A percentile compares a stretch with the other conserved stretches of the same genome.
Evolutionary conservation across 2,329 filamentous ascomycete species (phyloP).

Genomic region (Pseudomassariella vexata): DNA sequence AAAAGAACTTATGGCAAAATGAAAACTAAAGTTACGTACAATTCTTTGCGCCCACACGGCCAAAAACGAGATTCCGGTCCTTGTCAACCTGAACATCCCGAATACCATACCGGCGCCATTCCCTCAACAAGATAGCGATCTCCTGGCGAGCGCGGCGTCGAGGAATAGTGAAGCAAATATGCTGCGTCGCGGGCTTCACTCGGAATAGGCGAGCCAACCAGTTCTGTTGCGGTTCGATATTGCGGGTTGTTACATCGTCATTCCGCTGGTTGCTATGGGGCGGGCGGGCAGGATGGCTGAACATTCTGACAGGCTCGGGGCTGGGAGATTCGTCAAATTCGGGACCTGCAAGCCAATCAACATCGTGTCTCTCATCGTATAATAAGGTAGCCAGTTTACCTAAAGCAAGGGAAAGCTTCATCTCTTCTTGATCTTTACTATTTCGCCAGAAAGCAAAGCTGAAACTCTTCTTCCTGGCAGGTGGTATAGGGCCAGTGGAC

Average conservation of each 20-base stretch:
- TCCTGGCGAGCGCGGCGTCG: constrained; percentile 73
- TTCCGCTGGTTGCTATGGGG: constrained; percentile 13
- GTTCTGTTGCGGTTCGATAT: constrained; percentile 66
- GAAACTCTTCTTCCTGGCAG: constrained; percentile 43
- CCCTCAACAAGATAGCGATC: constrained; percentile 65
- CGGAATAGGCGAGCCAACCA: constrained; percentile 88
- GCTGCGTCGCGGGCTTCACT: constrained; percentile 73
- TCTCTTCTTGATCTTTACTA: constrained; percentile 31
- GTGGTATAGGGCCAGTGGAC: constrained; percentile 8
- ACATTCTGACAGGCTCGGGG: constrained; percentile 16
- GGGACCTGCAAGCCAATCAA: constrained; percentile 22
- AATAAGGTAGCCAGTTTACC: too few species aligned
- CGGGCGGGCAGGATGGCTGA: constrained; percentile 12
- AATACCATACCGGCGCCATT: constrained; percentile 81
- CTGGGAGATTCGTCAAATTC: constrained; percentile 24
- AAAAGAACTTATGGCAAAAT: constrained; percentile 1
- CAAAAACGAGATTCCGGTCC: constrained; percentile 72
- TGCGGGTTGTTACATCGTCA: constrained; percentile 28
- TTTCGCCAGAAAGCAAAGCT: constrained; percentile 51
- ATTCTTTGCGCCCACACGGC: constrained; percentile 69
- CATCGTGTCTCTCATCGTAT: too few species aligned
- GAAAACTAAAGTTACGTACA: constrained; percentile 47
- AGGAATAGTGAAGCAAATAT: constrained; percentile 70
- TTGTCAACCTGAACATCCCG: constrained; percentile 74
- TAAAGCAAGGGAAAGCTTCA: constrained; percentile 34